Evolutionary conservation across 2,329 filamentous ascomycete genomes (phyloP).

Genomic region (Trichophyton mentagrophytes): DNA sequence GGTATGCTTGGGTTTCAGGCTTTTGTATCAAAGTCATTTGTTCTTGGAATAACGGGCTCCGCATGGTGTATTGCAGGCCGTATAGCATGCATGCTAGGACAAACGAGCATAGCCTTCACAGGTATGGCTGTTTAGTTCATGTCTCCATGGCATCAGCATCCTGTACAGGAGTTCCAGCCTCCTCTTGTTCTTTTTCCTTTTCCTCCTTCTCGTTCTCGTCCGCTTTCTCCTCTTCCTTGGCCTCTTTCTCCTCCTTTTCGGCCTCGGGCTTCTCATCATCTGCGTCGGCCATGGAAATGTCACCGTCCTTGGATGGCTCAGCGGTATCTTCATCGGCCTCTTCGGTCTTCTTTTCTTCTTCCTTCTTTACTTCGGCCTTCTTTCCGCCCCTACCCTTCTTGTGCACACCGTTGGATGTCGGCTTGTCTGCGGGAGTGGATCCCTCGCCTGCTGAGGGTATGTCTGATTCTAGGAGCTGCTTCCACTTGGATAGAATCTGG

Average conservation of each 20-base stretch:
- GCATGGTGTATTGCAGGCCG: background rate
- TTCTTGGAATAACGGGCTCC: background rate
- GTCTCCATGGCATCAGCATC: background rate
- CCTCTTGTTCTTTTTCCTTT: background rate
- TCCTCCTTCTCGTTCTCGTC: background rate
- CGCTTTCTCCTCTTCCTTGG: background rate
- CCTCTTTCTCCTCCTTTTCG: constrained; percentile 1
- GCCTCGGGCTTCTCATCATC: constrained; percentile 6
- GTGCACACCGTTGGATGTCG: constrained; percentile 31
- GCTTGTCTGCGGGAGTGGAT: constrained; percentile 11
- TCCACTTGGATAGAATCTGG: constrained; percentile 76
- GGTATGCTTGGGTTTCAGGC: background rate
- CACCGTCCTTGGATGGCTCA: constrained; percentile 15
- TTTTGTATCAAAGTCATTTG: background rate
- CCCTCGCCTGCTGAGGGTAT: constrained; percentile 28
- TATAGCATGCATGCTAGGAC: background rate
- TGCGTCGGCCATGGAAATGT: constrained; percentile 13
- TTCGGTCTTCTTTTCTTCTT: constrained; percentile 18
- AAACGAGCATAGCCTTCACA: background rate
- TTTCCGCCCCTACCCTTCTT: constrained; percentile 19
- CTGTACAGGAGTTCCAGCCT: constrained; percentile 3
- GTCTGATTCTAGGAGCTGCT: constrained; percentile 59
- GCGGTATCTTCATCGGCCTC: constrained; percentile 21
- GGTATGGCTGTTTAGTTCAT: background rate
- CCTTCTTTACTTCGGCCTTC: constrained; percentile 18